These are phyloP conservation scores for Gastrolobium bilobum DNA, from an alignment of 306 rosid genomes.

Conservation along the genomic window DNA sequence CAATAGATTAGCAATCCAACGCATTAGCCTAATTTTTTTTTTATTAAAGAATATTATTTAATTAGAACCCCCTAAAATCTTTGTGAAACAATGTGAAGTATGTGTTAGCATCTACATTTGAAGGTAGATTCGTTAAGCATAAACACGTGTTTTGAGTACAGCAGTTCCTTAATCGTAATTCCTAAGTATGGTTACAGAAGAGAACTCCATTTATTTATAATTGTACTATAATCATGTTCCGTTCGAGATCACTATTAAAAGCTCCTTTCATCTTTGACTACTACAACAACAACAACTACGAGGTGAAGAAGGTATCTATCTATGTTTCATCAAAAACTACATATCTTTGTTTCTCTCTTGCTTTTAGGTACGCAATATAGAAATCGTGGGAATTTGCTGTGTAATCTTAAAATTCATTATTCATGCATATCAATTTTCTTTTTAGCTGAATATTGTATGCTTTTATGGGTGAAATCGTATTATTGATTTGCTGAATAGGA, in stretches of 20 bases:
- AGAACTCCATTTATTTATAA: not conserved
- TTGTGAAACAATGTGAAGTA: not conserved
- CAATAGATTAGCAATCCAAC: no score
- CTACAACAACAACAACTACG: slow-evolving; percentile 30
- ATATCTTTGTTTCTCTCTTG: not conserved
- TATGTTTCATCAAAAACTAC: not conserved
- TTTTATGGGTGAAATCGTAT: slow-evolving; percentile 17
- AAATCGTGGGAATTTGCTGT: not conserved
- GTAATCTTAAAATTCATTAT: slow-evolving; percentile 2
- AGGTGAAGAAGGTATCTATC: slow-evolving; percentile 28
- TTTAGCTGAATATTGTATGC: not conserved
- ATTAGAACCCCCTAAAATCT: not conserved
- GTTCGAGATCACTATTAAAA: not conserved
- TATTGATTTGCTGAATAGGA: not conserved
- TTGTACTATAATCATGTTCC: slow-evolving; percentile 12
- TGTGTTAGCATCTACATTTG: not conserved
- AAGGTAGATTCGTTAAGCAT: not conserved
- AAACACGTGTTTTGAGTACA: not conserved
- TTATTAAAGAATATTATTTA: not conserved
- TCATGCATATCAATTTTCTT: not conserved
- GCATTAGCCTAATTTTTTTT: not conserved
- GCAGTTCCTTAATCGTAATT: no score
- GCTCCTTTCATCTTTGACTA: slow-evolving; percentile 16
- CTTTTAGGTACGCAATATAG: slow-evolving; percentile 22
- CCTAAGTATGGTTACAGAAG: no score